phyloP scores from a whole-genome alignment of 805 yeast genomes.

The Metschnikowia baotianmanensis region DNA sequence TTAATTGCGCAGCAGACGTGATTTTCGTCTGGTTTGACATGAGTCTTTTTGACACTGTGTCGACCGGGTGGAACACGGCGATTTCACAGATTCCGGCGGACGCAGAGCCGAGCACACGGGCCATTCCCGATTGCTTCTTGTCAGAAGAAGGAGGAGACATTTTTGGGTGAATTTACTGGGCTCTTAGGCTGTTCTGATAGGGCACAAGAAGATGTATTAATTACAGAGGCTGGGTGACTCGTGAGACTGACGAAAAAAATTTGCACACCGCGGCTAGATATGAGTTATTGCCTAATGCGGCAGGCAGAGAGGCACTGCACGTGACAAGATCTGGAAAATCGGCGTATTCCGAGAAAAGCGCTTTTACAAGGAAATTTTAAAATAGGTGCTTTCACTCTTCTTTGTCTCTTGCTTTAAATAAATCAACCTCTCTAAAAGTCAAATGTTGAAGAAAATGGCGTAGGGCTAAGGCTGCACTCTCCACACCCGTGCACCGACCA shows the following conservation, averaged over 20 bases:
- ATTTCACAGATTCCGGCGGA: constrained; percentile 97
- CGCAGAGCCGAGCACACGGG: constrained; percentile 96
- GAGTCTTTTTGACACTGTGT: constrained; percentile 93
- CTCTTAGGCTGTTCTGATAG: too few relatives aligned
- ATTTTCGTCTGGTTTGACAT: constrained; percentile 80
- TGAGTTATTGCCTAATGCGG: constrained; percentile 10
- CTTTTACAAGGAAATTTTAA: too few relatives aligned
- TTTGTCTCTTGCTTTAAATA: too few relatives aligned
- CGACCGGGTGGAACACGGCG: constrained; percentile 97
- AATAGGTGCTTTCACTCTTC: too few relatives aligned
- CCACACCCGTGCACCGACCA: neutral
- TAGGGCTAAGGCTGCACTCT: neutral
- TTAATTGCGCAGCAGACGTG: constrained; percentile 61
- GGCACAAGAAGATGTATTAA: too few relatives aligned
- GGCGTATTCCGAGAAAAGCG: too few relatives aligned
- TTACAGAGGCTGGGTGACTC: too few relatives aligned
- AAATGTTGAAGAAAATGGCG: too few relatives aligned
- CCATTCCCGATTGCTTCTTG: constrained; percentile 82
- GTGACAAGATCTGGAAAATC: too few relatives aligned
- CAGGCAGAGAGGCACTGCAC: too few relatives aligned
- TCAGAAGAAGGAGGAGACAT: constrained; percentile 41
- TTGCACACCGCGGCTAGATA: constrained; percentile 16
- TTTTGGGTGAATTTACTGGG: neutral
- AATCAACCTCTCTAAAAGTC: neutral
- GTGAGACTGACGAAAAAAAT: constrained; percentile 8